Base-by-base conservation (phyloP, 352 stramenopile species). In the Pythium monospermum region DNA sequence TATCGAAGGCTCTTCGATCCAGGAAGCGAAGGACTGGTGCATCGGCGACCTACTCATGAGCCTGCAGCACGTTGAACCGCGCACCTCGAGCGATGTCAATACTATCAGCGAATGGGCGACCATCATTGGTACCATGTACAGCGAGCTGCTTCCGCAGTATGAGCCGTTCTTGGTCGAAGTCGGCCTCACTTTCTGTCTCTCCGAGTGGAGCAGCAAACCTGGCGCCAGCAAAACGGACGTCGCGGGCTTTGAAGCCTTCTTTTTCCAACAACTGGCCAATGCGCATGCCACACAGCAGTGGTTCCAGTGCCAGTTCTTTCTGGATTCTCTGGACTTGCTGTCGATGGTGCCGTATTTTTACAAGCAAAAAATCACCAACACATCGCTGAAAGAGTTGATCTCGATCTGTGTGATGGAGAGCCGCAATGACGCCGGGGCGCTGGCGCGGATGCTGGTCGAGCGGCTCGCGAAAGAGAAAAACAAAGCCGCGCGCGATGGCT, bases 301-400 rank as follows among this genome's bases (percentile, higher is more conserved):
- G 37, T 43, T 43, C 37, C 37, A 18, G 7, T 43, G 37, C 19
- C 37, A 43, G 37, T 43, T 43, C 37, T 43, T 43, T 18, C 12
- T 43, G 11, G 37, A 43, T 18, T 43, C 37, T 10, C 37, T 43
- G 11, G 37, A 43, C 19, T 22, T 43, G 37, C 37, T 43, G 11
- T 11, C 37, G 19, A 11, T 43, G 37, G 13, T 18, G 37, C 37
- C 37, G 37, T 43, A 43, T 18, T 43, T 22, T 18, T 43, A 43
- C 37, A 43, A 43, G 37, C 12, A 11, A 11, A n/a, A 22, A 7
- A 43, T 43, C 37, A 23, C 37, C 37, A 43, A 43, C 19, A 11
- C 37, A 23, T 11, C 37, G 11, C 11, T 43, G 13, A 11, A 18
- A 18, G 37, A 43, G 7, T 22, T 43, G 13, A 43, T 43, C 19